Evolutionary conservation across 2,329 filamentous ascomycete genomes (phyloP), one percentile per base, ranked within the genome.

Genomic region (Botrytis cinerea): DNA sequence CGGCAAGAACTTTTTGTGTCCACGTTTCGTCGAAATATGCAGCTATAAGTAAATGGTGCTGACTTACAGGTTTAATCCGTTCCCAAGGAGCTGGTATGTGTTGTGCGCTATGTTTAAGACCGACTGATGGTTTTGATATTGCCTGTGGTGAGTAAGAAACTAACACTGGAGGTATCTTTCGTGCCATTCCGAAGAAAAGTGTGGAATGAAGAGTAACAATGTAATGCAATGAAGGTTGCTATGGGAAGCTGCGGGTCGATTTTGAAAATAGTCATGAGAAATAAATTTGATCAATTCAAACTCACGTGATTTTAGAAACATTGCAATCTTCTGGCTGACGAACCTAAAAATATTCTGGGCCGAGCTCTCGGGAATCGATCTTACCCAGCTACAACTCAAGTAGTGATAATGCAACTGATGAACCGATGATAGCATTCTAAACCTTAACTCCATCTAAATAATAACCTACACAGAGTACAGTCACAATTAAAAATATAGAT

Each of bases 11-110:
- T 57, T 68, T 57, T 43, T 16, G 66, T 16, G 66, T 68, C 66
- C 66, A 68, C 32, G 18, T 57, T 57, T 68, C 48, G 51, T 68
- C 66, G 66, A 68, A 68, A 57, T 68, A 68, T 43, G 66, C 66
- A 43, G 66, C 48, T 57, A 68, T 25, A 25, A 68, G 35, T 14
- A 57, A 32, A 28, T 68, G 20, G 2, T 68, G 48, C 48, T 32
- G 48, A 57, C 66, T 54, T 28, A 40, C 35, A 22, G 16, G 25
- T 22, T 22, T 40, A 32, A 12, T 48, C 32, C 35, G 46, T 68
- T 68, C 64, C 64, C 64, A 68, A 25, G 64, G 64, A 32, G 35
- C 25, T 22, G 64, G 64, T 28, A 68, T 2, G 25, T 2, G 32
- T 38, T n/a, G 35, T 40, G 60, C 60, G 22, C 12, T 40, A 25